Base-by-base conservation (phyloP, 2,329 filamentous ascomycete genomes). In the Aspergillus fischeri region DNA sequence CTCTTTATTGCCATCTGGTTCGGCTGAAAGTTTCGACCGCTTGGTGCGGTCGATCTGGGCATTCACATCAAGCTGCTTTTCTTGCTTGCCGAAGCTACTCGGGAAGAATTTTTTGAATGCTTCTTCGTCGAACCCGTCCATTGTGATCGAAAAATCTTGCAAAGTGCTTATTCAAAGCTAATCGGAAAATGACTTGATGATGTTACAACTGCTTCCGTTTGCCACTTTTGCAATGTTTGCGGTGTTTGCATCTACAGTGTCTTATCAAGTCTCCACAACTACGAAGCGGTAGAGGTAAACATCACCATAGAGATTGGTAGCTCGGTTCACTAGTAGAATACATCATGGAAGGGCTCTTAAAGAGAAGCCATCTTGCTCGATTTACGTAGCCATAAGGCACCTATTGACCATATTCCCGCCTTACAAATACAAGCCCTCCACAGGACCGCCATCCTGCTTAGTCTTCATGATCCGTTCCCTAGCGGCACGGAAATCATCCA, bases 351-450 rank as follows among this genome's bases (percentile, higher is more conserved):
- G 53, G 42, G 38, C 45, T 62, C 51, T 58, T 56, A 49, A 51
- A 55, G 24, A 28, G 29, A 21, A n/a, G 35, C 52, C 51, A 48
- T 49, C 32, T 58, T 45, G 49, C 50, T 51, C 50, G 45, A 49
- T 58, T 51, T 51, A 55, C 28, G 32, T 38, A 38, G 53, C 42
- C 48, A 55, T 20, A 57, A 62, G 53, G 42, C 54, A 58, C 59
- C 29, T 51, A 42, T 49, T 51, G 38, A 56, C 32, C 9, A 54
- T 45, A 52, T 54, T 52, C 60, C 53, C 56, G 58, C 59, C 72
- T 97, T 97, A 99, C 89, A 99, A 86, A 81, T 99, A 99, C 84
- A 99, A 79, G 67, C 94, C 94, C 80, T 99, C 94, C 51, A 73
- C 67, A 0, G 95, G 94, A 79, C 97, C 95, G 66, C 93, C 93